Conservation (phyloP, 139 green algal species). For the Pseudopediastrum boryanum region DNA sequence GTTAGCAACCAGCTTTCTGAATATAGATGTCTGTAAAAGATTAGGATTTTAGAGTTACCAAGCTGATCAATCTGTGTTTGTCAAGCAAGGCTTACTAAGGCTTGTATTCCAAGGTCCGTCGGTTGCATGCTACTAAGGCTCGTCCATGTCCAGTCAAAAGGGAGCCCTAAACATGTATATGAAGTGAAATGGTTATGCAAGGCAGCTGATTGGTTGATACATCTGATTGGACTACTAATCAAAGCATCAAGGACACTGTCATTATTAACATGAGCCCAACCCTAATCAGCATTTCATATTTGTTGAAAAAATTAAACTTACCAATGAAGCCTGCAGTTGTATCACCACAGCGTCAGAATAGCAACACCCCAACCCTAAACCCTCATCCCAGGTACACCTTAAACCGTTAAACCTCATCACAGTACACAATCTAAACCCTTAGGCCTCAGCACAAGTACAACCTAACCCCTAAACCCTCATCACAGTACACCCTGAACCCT, state of each 20-base stretch:
- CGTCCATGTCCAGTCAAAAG: not conserved
- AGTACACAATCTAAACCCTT: too few species aligned
- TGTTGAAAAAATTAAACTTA: not conserved
- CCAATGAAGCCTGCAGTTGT: conserved; percentile 23
- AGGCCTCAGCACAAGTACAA: not conserved
- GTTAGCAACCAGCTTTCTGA: not conserved
- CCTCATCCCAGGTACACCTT: not conserved
- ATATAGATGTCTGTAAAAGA: not conserved
- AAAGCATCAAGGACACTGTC: not conserved
- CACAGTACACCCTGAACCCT: not conserved
- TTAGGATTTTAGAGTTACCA: not conserved
- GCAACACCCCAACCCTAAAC: not conserved
- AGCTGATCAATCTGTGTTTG: not conserved
- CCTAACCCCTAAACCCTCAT: not conserved
- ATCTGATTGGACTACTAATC: not conserved
- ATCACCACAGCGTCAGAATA: not conserved
- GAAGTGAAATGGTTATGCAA: not conserved
- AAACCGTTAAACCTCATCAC: not conserved
- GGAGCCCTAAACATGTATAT: not conserved
- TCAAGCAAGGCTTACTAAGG: not conserved
- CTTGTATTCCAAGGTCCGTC: conserved; percentile 15
- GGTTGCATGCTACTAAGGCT: not conserved
- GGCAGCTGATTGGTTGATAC: not conserved
- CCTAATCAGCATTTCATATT: not conserved
- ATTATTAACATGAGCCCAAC: not conserved